Evolutionary conservation across 2,329 filamentous ascomycete genomes (phyloP), one percentile per base, ranked within the genome.

Genomic region (Exophiala viscosa): DNA sequence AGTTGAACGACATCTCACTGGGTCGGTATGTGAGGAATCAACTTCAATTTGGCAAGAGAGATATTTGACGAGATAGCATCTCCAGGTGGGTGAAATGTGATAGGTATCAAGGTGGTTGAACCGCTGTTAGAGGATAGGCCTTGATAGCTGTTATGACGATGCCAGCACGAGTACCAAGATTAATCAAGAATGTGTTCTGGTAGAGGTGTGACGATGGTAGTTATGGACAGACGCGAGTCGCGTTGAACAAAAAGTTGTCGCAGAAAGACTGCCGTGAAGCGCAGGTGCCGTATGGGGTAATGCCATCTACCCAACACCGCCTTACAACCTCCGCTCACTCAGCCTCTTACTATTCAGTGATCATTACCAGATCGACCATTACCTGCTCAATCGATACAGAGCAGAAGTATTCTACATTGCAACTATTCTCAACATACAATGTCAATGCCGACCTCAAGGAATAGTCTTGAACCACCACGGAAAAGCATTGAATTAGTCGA

Each of bases 401-500:
- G 23, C 23, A 28, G 23, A 28, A 28, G 8, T 28, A 28, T 28
- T 28, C 23, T 28, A 28, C 8, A 5, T 5, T 5, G 23, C 23
- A 28, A 28, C 5, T 7, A 28, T 28, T 28, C 23, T 28, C 5
- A 7, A 28, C 23, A 34, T 35, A 56, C 15, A 20, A 59, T 60
- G 54, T 58, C 59, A 11, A 59, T 51, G 42, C 46, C 58, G 2
- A 23, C 43, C 5, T 55, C 55, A 9, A 56, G 59, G 62, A 75
- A 64, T 64, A 64, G 67, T 41, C 70, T 82, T 59, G 70, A 78
- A 62, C 78, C 78, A 56, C 79, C 80, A 46, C 70, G 72, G 58
- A 79, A 78, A 67, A 79, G 77, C 60, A 72, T 75, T 20, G 78
- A 80, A 68, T 66, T 79, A 41, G 72, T 81, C 63, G 80, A 83